Base-by-base conservation (phyloP, 1,284 basidiomycete species). In the Malassezia sympodialis region DNA sequence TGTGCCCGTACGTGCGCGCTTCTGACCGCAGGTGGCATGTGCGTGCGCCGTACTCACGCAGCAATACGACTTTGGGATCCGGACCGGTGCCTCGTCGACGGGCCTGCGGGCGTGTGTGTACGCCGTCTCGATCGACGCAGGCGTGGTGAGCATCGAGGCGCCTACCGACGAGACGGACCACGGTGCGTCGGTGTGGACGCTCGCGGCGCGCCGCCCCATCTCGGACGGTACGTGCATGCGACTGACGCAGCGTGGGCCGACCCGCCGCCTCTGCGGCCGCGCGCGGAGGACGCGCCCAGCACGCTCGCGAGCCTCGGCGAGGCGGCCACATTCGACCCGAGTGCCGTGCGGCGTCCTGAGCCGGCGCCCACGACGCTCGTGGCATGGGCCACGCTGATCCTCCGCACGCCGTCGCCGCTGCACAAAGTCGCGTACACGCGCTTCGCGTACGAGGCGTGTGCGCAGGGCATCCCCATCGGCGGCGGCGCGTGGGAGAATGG, bases 101-200 rank as follows among this genome's bases (percentile, higher is more conserved):
- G 88, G 88, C 2, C 77, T 89, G 53, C 80, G 78, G 57, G 84
- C 88, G 0, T 93, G 88, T 66, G 85, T 85, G 0, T 90, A 86
- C 72, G 68, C 77, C 4, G 83, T 90, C 0, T 76, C 82, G 0
- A 72, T 76, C 3, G 79, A 81, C 32, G 77, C 79, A 30, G 82
- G 26, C 15, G 41, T 53, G 6, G 51, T 73, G 4, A 67, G 45
- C 46, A 58, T 73, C 17, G 61, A 67, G 51, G 39, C 63, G 27
- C 67, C 69, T 4, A 47, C 48, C 27, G 23, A 51, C 17, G 35
- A 40, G 4, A 11, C 12, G 19, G 31, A 46, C 0, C 32, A 40
- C 3, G 49, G 30, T 0, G 48, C 55, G 14, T 27, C 54, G 8
- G 75, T 78, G 23, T 90, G 86, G 85, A 78, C 83, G 28, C 72